These are phyloP conservation scores for Mortierella sp. DNA, from an alignment of 371 early-diverging fungal species.

Conservation along the genomic window DNA sequence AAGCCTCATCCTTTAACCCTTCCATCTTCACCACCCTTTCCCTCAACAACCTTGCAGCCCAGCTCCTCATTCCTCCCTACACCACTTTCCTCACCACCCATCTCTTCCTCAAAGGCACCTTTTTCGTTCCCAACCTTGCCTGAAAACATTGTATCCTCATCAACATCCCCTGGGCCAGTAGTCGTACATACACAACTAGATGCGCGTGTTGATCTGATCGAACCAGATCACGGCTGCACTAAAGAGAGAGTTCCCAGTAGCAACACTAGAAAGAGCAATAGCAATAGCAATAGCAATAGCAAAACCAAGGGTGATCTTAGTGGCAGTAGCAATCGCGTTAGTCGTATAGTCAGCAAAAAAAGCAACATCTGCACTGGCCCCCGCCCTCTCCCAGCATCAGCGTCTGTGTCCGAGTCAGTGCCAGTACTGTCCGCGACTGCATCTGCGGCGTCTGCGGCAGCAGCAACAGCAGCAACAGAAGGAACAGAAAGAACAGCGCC, in stretches of 20 bases:
- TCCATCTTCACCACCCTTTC: neutral
- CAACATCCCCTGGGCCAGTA: too few relatives aligned
- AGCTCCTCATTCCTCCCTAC: neutral
- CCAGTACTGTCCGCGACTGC: too few relatives aligned
- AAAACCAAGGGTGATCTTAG: neutral
- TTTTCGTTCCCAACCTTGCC: too few relatives aligned
- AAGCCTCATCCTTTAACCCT: neutral
- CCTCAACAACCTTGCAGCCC: neutral
- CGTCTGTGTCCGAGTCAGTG: too few relatives aligned
- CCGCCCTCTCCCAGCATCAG: too few relatives aligned
- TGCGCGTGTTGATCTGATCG: neutral
- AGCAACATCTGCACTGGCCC: too few relatives aligned
- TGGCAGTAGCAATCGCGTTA: neutral
- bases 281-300: neutral
- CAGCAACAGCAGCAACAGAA: too few relatives aligned
- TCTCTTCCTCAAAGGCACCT: neutral
- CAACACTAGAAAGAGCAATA: too few relatives aligned
- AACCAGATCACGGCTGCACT: neutral
- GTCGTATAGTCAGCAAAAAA: too few relatives aligned
- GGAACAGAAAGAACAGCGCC: too few relatives aligned
- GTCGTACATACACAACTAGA: neutral
- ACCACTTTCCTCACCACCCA: conserved; percentile 1
- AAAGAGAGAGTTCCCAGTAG: neutral
- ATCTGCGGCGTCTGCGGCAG: too few relatives aligned
- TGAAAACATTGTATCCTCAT: too few relatives aligned